These are phyloP conservation scores for Nicotiana tomentosiformis DNA, from an alignment of 257 asterid species.

Conservation along the genomic window DNA sequence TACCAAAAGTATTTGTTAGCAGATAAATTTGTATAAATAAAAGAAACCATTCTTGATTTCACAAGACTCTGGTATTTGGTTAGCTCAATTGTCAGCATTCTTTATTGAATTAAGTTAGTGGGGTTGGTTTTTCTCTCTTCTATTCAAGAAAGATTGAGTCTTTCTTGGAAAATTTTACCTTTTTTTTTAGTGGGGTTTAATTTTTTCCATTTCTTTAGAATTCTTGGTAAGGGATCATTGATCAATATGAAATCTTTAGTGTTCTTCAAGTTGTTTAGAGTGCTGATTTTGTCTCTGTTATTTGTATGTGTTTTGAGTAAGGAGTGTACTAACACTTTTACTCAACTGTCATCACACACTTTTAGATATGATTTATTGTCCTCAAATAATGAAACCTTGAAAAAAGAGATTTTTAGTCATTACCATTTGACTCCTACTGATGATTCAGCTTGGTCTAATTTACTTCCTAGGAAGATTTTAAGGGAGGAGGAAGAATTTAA, in stretches of 20 bases:
- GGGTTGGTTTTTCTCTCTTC: constrained; percentile 6
- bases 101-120: constrained; percentile 12
- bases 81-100: constrained; percentile 14
- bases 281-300: constrained; percentile 10
- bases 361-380: constrained; percentile 41
- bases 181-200: background rate
- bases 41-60: constrained; percentile 35
- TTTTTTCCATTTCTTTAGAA: background rate
- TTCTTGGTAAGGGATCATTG: background rate
- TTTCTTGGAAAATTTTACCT: background rate
- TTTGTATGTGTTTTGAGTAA: constrained; percentile 29
- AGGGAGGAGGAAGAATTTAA: constrained; percentile 42
- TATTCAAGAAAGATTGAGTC: background rate
- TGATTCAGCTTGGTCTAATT: constrained; percentile 56
- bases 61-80: constrained; percentile 20
- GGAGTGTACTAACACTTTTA: constrained; percentile 55
- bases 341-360: constrained; percentile 54
- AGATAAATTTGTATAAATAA: background rate
- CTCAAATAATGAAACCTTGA: constrained; percentile 58
- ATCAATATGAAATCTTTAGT: constrained; percentile 25
- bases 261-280: constrained; percentile 9
- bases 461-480: constrained; percentile 67
- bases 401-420: constrained; percentile 45
- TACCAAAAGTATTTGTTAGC: background rate
- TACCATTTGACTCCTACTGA: constrained; percentile 80